Evolutionary conservation across 1,139 yeast genomes (phyloP), one percentile per base, ranked within the genome.

Genomic region (Arxiozyma heterogenica): DNA sequence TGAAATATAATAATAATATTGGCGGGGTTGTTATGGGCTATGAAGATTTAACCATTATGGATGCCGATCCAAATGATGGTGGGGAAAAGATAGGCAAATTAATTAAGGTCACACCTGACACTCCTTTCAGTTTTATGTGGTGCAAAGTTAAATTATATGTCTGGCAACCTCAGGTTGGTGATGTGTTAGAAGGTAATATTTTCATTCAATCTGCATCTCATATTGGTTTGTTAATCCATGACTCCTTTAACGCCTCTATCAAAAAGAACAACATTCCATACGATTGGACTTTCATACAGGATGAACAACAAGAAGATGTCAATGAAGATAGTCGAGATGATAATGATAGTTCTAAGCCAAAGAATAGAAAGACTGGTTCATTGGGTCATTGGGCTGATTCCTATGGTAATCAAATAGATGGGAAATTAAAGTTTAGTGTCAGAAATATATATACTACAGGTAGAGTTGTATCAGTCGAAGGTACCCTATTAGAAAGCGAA

Each of bases 151-250:
- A 89, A 57, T 75, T 93, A 49, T 75, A 90, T 55, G 79, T 90
- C 53, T 93, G 98, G 98, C 81, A 80, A 64, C 98, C 98, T 4
- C 81, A 81, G 62, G 76, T 82, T 17, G 96, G 95, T 6, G 98
- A 93, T 65, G 73, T 76, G 1, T 71, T 91, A 39, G 95, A 91
- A 67, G 98, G 98, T 7, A 79, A 82, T 73, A 79, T 87, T 55
- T 89, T 89, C 73, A 82, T 93, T 80, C 97, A 91, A 73, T 85
- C 97, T 1, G 96, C 96, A 18, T 86, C 96, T 9, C 98, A 93
- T 67, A 84, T 94, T 64, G 98, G 98, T 57, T 75, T 93, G 59
- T 78, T 93, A 61, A 78, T 93, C 53, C 93, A 88, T 68, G 98
- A 93, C 71, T 88, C 95, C 0, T 93, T 93, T 74, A 94, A 93